Evolutionary conservation across 1,284 basidiomycete genomes (phyloP).

Genomic region (Tausonia pullulans): DNA sequence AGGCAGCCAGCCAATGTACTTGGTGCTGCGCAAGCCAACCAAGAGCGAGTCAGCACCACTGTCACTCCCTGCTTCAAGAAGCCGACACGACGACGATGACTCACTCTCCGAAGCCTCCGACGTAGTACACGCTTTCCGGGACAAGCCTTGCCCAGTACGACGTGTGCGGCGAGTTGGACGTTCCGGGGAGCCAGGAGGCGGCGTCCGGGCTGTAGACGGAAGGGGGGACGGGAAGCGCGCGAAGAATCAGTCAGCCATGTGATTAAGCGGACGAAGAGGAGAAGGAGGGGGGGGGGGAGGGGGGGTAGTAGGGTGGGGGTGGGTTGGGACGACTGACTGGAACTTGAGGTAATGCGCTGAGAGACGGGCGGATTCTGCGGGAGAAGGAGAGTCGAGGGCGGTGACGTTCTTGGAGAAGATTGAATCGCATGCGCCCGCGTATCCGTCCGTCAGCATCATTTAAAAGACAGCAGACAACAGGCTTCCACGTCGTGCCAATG

Average conservation of each 20-base stretch:
- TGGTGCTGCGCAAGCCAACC: too few species aligned
- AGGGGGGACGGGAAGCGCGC: slow-evolving; percentile 21
- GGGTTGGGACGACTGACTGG: not conserved
- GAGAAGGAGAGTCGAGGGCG: not conserved
- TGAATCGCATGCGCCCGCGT: too few species aligned
- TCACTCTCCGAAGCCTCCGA: slow-evolving; percentile 50
- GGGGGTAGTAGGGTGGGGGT: slow-evolving; percentile 24
- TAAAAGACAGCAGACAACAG: too few species aligned
- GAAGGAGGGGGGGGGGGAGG: slow-evolving; percentile 14
- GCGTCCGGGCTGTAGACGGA: slow-evolving; percentile 31
- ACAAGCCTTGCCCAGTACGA: slow-evolving; percentile 31
- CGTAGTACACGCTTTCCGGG: slow-evolving; percentile 47
- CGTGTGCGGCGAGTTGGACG: slow-evolving; percentile 24
- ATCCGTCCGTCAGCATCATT: too few species aligned
- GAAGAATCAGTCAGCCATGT: slow-evolving; percentile 6
- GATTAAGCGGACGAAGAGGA: slow-evolving; percentile 1
- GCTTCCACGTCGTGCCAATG: too few species aligned
- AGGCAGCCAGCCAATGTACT: too few species aligned
- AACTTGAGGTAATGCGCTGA: not conserved
- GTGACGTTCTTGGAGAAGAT: not conserved
- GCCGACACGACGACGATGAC: too few species aligned
- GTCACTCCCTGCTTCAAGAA: too few species aligned
- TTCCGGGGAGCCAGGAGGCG: slow-evolving; percentile 29
- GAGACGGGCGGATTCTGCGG: not conserved
- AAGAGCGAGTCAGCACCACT: too few species aligned